Conservation (phyloP, 805 yeast genomes). For the Metschnikowia koreensis region DNA sequence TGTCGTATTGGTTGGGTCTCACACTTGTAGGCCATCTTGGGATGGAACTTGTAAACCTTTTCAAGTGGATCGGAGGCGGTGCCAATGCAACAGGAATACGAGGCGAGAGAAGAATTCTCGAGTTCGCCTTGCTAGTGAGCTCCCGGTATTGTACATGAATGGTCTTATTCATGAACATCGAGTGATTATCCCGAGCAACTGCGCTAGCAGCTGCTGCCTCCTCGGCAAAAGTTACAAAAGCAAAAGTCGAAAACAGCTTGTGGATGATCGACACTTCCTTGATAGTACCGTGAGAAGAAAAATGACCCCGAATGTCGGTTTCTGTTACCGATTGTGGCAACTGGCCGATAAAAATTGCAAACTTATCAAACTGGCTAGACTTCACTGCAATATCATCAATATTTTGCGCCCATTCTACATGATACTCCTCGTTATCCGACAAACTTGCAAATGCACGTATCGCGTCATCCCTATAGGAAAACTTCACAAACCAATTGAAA, state of each 20-base stretch:
- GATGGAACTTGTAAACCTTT: slow-evolving; percentile 11
- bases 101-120: slow-evolving; percentile 28
- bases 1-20: slow-evolving; percentile 11
- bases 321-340: slow-evolving; percentile 54
- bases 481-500: slow-evolving; percentile 69
- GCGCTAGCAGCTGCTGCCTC: slow-evolving; percentile 83
- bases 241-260: slow-evolving; percentile 55
- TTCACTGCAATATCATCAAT: slow-evolving; percentile 44
- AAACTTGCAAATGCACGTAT: slow-evolving; percentile 76
- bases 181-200: slow-evolving; percentile 80
- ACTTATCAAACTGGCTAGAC: slow-evolving; percentile 49
- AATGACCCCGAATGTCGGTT: slow-evolving; percentile 55
- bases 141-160: slow-evolving; percentile 86
- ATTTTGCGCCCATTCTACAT: slow-evolving; percentile 85
- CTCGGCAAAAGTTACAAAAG: slow-evolving; percentile 63
- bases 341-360: slow-evolving; percentile 79
- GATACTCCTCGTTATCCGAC: slow-evolving; percentile 52
- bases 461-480: slow-evolving; percentile 83
- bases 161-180: slow-evolving; percentile 67
- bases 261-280: slow-evolving; percentile 54
- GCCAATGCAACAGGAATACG: slow-evolving; percentile 48
- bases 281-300: slow-evolving; percentile 66
- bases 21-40: slow-evolving; percentile 10
- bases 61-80: slow-evolving; percentile 75
- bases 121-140: slow-evolving; percentile 24